Conservation (phyloP, 2,329 filamentous ascomycete species). For the Colletotrichum eleusines region DNA sequence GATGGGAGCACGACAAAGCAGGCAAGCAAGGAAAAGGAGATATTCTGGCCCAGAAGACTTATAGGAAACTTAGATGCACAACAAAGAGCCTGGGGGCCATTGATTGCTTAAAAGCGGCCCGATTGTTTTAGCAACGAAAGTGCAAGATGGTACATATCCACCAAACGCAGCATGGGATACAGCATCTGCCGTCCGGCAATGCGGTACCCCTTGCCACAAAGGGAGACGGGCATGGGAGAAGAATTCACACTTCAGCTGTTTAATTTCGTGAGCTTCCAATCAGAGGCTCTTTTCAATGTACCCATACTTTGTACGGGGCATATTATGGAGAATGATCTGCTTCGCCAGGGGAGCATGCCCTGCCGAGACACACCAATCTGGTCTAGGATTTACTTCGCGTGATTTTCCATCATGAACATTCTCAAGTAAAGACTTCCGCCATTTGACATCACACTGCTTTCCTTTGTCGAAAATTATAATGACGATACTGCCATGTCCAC, state of each 20-base stretch:
- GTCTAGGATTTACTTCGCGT: neutral
- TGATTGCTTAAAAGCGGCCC: conserved; percentile 31
- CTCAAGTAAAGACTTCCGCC: neutral
- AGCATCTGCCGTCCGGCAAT: conserved; percentile 19
- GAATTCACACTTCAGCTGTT: neutral
- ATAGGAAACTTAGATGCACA: neutral
- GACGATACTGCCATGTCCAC: neutral
- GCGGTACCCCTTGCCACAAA: conserved; percentile 17
- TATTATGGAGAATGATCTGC: neutral
- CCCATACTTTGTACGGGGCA: neutral
- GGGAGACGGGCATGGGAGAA: conserved; percentile 20
- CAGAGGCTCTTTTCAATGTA: conserved; percentile 10
- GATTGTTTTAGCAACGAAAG: conserved; percentile 12
- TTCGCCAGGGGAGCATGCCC: neutral
- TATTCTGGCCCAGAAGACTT: conserved; percentile 13
- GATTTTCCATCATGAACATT: neutral
- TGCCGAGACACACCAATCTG: neutral
- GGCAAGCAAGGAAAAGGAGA: neutral
- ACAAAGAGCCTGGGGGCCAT: neutral
- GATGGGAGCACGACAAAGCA: conserved; percentile 10
- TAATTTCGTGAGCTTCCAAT: conserved; percentile 12
- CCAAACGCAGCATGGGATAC: conserved; percentile 7
- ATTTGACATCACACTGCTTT: no score
- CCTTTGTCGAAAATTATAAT: neutral
- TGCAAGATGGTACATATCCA: conserved; percentile 28